Evolutionary conservation across 75 land plant species (phyloP).

Genomic region (Cupressus sempervirens): DNA sequence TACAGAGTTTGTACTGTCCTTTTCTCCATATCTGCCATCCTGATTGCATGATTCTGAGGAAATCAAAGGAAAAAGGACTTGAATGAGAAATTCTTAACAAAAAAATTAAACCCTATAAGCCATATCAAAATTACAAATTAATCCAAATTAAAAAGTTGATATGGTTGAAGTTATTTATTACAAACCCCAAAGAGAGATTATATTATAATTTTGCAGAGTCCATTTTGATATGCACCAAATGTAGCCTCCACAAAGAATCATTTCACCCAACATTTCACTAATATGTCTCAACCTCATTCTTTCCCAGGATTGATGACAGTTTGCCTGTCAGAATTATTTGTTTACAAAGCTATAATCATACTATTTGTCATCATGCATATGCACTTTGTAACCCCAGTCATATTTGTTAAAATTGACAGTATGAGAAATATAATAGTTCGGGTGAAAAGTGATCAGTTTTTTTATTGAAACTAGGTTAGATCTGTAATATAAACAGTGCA

Average conservation of each 20-base stretch:
- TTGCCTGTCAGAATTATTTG: too few species aligned
- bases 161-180: neutral
- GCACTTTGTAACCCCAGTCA: too few species aligned
- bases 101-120: neutral
- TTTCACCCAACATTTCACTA: too few species aligned
- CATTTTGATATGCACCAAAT: neutral
- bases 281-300: neutral
- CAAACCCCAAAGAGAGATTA: neutral
- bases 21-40: conserved; percentile 60
- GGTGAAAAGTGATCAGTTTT: too few species aligned
- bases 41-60: conserved; percentile 65
- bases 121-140: neutral
- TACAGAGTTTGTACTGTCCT: conserved; percentile 58
- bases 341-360: too few species aligned
- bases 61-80: neutral
- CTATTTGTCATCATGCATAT: too few species aligned
- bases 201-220: neutral
- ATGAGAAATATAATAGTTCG: too few species aligned
- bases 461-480: too few species aligned
- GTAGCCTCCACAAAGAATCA: neutral
- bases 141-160: neutral
- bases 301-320: neutral
- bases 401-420: too few species aligned
- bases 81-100: neutral
- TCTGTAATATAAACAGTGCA: too few species aligned